Evolutionary conservation across 768 basidiomycete genomes (phyloP).

Genomic region (Lactifluus echinatus): DNA sequence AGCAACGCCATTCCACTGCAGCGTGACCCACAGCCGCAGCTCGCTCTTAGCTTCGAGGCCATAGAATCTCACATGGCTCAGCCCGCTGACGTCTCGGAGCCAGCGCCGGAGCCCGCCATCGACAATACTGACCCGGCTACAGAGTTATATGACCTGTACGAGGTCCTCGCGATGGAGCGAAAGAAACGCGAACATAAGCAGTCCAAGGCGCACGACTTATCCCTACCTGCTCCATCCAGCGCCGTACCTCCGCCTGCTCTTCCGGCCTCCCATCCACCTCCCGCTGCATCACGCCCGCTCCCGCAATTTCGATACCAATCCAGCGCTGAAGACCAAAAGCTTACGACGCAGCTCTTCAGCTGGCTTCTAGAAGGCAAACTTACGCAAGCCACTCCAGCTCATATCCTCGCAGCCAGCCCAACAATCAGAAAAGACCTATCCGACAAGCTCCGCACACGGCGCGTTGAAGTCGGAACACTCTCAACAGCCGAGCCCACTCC

Average conservation of each 20-base stretch:
- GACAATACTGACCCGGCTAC: background rate
- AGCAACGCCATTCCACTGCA: background rate
- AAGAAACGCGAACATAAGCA: conserved; percentile 37
- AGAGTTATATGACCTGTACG: conserved; percentile 34
- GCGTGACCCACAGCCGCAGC: background rate
- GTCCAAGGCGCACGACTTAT: conserved; percentile 25
- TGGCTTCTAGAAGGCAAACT: background rate
- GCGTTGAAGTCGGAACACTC: background rate
- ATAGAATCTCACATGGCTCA: background rate
- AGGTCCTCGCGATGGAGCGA: conserved; percentile 32
- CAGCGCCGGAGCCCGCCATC: background rate
- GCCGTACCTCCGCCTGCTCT: too few species aligned
- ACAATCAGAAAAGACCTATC: background rate
- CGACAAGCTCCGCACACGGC: background rate
- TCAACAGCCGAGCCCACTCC: background rate
- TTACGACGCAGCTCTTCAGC: background rate
- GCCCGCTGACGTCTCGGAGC: background rate
- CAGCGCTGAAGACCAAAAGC: background rate
- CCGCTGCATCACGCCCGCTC: background rate
- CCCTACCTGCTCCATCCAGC: background rate
- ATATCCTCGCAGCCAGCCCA: background rate
- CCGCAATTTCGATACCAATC: background rate
- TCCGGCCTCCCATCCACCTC: too few species aligned
- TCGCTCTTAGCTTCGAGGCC: background rate
- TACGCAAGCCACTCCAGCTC: background rate